Evolutionary conservation across 1,139 yeast species (phyloP).

Genomic region (Lodderomyces oxycetoniae): DNA sequence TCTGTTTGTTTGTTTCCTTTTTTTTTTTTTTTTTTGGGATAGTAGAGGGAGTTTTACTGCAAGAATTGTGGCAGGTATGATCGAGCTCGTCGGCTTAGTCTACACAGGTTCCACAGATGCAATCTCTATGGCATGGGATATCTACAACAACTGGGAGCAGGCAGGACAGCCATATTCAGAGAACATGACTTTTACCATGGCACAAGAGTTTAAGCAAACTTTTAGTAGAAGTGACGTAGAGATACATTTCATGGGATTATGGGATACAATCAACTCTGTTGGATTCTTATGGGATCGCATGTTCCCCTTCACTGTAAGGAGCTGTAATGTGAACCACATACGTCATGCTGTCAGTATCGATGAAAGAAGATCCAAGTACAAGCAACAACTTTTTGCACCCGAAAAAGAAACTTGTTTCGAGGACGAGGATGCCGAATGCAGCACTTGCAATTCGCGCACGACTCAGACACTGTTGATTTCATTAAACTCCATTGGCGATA

Average conservation of each 20-base stretch:
- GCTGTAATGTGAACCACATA: slow-evolving; percentile 49
- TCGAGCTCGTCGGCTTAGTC: slow-evolving; percentile 55
- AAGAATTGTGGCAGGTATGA: slow-evolving; percentile 58
- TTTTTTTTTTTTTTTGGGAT: slow-evolving; percentile 1
- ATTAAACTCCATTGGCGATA: neutral
- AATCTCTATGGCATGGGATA: slow-evolving; percentile 56
- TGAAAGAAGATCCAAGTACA: slow-evolving; percentile 59
- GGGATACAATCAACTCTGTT: slow-evolving; percentile 64
- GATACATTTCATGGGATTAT: slow-evolving; percentile 57
- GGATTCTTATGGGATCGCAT: slow-evolving; percentile 52
- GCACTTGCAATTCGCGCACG: neutral
- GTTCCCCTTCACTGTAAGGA: slow-evolving; percentile 53
- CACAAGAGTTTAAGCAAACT: slow-evolving; percentile 48
- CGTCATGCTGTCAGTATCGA: slow-evolving; percentile 64
- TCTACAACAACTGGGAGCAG: slow-evolving; percentile 57
- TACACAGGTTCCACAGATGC: slow-evolving; percentile 50
- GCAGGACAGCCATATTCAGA: slow-evolving; percentile 52
- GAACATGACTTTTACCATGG: slow-evolving; percentile 36
- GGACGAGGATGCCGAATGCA: neutral
- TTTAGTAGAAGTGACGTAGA: slow-evolving; percentile 42
- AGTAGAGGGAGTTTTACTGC: slow-evolving; percentile 67
- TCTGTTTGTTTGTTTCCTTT: too few species aligned
- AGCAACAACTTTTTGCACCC: slow-evolving; percentile 50
- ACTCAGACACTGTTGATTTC: neutral
- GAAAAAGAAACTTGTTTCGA: slow-evolving; percentile 1